Conservation (phyloP, 352 stramenopile genomes). For the Globisporangium spinosum region DNA sequence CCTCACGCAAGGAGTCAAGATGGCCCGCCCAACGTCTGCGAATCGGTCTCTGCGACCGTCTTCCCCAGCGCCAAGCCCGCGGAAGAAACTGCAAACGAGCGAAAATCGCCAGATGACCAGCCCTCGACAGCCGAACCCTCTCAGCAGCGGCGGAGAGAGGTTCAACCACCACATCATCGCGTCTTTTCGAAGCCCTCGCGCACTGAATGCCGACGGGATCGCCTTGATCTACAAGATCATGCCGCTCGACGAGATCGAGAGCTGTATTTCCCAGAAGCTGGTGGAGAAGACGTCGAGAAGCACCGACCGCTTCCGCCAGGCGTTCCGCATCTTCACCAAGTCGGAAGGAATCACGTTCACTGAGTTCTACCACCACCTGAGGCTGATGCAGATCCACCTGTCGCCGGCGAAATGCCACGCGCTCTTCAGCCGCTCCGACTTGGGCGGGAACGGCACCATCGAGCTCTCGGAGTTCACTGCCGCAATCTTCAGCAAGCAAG, state of each 20-base stretch:
- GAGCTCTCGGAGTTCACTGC: conserved; percentile 65
- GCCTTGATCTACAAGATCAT: conserved; percentile 47
- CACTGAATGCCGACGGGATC: conserved; percentile 21
- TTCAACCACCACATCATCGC: conserved; percentile 4
- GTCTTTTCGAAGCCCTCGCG: conserved; percentile 11
- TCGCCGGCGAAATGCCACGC: conserved; percentile 46
- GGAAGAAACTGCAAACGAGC: background rate
- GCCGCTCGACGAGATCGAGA: conserved; percentile 47
- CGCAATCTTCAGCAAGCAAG: conserved; percentile 47
- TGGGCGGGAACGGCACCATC: conserved; percentile 53
- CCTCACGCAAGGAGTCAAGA: background rate
- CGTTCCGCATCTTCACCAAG: conserved; percentile 69
- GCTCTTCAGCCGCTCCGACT: conserved; percentile 65
- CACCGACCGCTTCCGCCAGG: conserved; percentile 49
- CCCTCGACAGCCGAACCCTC: background rate
- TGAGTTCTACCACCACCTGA: conserved; percentile 56
- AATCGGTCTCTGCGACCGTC: background rate
- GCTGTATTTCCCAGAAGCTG: conserved; percentile 54
- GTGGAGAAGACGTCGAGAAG: conserved; percentile 48
- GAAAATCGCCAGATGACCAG: background rate
- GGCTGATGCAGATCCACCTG: conserved; percentile 56
- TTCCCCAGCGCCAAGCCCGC: conserved; percentile 6
- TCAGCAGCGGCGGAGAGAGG: background rate
- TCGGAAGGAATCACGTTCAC: conserved; percentile 54
- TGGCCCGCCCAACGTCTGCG: background rate